These are phyloP conservation scores for Sclerotinia borealis DNA, from an alignment of 2,329 filamentous ascomycete species.

Conservation along the genomic window DNA sequence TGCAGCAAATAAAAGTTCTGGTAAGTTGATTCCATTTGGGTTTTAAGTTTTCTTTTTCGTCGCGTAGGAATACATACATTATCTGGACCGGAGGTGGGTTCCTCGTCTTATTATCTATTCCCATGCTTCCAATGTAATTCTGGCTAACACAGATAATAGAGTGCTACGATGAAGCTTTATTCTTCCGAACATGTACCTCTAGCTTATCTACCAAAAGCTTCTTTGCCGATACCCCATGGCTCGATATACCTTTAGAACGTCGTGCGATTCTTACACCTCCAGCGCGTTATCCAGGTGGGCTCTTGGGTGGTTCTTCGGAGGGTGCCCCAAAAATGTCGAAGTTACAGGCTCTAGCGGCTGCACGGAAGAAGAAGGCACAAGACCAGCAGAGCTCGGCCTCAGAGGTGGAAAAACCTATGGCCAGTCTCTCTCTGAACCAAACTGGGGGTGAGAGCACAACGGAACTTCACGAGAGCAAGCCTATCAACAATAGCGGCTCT, in stretches of 20 bases:
- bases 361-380: slow-evolving; percentile 75
- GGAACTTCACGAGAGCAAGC: neutral
- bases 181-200: slow-evolving; percentile 14
- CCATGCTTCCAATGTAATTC: neutral
- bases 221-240: slow-evolving; percentile 84
- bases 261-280: slow-evolving; percentile 59
- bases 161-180: slow-evolving; percentile 6
- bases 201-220: slow-evolving; percentile 50
- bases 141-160: neutral
- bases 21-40: slow-evolving; percentile 28
- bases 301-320: slow-evolving; percentile 71
- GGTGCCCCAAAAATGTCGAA: slow-evolving; percentile 73
- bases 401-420: slow-evolving; percentile 27
- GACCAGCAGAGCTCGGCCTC: slow-evolving; percentile 41
- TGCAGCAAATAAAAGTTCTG: slow-evolving; percentile 31
- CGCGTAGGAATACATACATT: neutral
- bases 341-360: slow-evolving; percentile 80
- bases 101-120: slow-evolving; percentile 12
- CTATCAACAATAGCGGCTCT: neutral
- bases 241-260: slow-evolving; percentile 61
- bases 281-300: slow-evolving; percentile 53
- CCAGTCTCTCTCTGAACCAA: slow-evolving; percentile 18
- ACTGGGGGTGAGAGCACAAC: neutral
- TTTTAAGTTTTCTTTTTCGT: neutral
- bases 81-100: slow-evolving; percentile 25